Percentiles rank a stretch among this genome's conserved stretches.
phyloP scores from a whole-genome alignment of 495 filamentous ascomycete species.

The Penicillium alfredii region DNA sequence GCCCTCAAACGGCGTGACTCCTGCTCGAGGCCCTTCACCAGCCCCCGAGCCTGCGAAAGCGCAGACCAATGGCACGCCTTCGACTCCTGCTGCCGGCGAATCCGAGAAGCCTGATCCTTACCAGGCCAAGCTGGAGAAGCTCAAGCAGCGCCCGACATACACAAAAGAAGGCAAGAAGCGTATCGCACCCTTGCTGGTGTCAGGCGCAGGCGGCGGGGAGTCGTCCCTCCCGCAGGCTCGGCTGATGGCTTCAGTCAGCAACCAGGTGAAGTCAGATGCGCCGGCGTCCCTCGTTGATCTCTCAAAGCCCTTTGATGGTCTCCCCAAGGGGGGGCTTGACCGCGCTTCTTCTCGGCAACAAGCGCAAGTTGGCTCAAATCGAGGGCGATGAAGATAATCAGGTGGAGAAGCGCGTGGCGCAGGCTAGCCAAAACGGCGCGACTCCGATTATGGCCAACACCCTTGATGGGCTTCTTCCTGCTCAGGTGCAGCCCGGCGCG shows the following conservation, averaged over 20 bases:
- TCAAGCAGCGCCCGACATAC: slow-evolving; percentile 87
- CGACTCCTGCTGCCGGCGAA: slow-evolving; percentile 36
- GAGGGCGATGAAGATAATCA: slow-evolving; percentile 65
- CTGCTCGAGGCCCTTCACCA: slow-evolving; percentile 32
- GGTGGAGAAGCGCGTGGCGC: slow-evolving; percentile 54
- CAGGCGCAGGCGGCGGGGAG: slow-evolving; percentile 71
- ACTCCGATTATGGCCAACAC: slow-evolving; percentile 70
- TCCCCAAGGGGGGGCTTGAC: slow-evolving; percentile 86
- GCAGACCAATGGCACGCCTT: slow-evolving; percentile 36
- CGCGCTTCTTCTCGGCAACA: slow-evolving; percentile 83
- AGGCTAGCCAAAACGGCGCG: slow-evolving; percentile 56
- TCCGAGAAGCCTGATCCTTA: slow-evolving; percentile 54
- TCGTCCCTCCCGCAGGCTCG: slow-evolving; percentile 83
- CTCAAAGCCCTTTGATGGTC: slow-evolving; percentile 88
- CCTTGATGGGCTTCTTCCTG: slow-evolving; percentile 67
- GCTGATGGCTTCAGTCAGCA: slow-evolving; percentile 62
- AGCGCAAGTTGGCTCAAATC: slow-evolving; percentile 67
- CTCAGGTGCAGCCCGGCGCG: slow-evolving; percentile 48
- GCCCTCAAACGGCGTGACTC: slow-evolving; percentile 39
- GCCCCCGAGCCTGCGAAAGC: slow-evolving; percentile 31
- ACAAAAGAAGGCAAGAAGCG: slow-evolving; percentile 97
- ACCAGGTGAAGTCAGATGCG: slow-evolving; percentile 57
- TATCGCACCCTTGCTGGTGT: slow-evolving; percentile 86
- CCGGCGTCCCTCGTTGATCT: slow-evolving; percentile 85
- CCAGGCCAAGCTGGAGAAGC: slow-evolving; percentile 62